Evolutionary conservation across 805 yeast genomes (phyloP), one percentile per base, ranked within the genome.

Genomic region (Pichia cabralensis): DNA sequence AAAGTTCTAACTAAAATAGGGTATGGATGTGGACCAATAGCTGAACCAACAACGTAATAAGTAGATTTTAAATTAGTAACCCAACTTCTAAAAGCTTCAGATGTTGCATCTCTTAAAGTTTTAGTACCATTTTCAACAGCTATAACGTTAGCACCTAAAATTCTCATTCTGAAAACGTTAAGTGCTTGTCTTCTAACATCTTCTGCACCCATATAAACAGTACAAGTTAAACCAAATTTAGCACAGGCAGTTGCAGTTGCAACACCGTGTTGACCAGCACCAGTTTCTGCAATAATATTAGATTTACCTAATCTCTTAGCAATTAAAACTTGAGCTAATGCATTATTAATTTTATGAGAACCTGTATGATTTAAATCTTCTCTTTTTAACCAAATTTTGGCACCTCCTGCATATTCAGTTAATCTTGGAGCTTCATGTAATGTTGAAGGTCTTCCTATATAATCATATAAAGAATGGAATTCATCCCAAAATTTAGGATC

Each of bases 1-100:
- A 92, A 88, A 13, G 98, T 89, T 65, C 97, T 80, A 22, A 92
- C 99, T 58, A 92, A 71, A 14, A 95, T 86, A 43, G 99, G 99
- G 67, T 86, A 92, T 31, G 99, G 99, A 60, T 92, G 97, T 26
- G 99, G 99, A 25, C 99, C 99, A 55, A 92, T 89, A 29, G 97
- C 98, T 3, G 96, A 85, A 34, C 99, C 99, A 34, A 92, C 95
- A 44, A 89, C 80, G 57, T 89, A 92, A 61, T 92, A 96, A 7
- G 98, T 92, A 25, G 82, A 65, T 45, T 76, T 67, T 44, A 92
- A 67, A 49, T 88, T 71, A 4, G 95, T 75, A 31, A 89, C 96
- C 99, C 99, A 92, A 59, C 60, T 74, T 57, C 98, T 72, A 66
- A 92, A 80, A 11, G 98, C 97, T 63, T 92, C 99, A 16, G 94